phyloP scores from a whole-genome alignment of 352 stramenopile genomes.

The Phytophthora nicotianae region DNA sequence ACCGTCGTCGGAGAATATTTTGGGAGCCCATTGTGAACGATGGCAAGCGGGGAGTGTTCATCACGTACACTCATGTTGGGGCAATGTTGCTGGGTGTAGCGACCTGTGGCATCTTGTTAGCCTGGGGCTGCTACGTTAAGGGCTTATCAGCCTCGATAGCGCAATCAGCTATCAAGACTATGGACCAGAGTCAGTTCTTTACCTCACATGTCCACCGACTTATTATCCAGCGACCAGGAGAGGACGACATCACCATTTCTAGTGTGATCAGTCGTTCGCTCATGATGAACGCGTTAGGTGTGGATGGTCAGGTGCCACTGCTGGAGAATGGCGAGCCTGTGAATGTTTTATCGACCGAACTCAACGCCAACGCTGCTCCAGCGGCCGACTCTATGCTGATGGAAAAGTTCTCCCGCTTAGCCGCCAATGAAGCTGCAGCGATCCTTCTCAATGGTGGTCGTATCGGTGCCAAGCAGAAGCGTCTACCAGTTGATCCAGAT shows the following conservation, averaged over 20 bases:
- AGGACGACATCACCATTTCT: conserved; percentile 80
- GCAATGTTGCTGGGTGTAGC: conserved; percentile 59
- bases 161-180: conserved; percentile 64
- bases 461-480: conserved; percentile 34
- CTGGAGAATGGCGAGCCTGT: conserved; percentile 54
- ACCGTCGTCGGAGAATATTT: conserved; percentile 43
- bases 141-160: conserved; percentile 70
- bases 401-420: conserved; percentile 69
- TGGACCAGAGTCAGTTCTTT: conserved; percentile 69
- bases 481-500: conserved; percentile 47
- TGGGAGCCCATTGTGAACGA: conserved; percentile 80
- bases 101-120: conserved; percentile 54
- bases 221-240: conserved; percentile 66
- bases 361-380: conserved; percentile 40
- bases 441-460: conserved; percentile 40
- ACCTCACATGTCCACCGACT: conserved; percentile 70
- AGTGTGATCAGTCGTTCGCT: conserved; percentile 70
- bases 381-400: conserved; percentile 63
- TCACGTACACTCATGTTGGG: conserved; percentile 78
- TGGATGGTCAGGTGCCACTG: conserved; percentile 39
- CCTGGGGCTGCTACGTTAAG: conserved; percentile 80
- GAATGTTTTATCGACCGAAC: conserved; percentile 33
- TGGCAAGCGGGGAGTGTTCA: conserved; percentile 78
- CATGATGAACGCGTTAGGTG: conserved; percentile 52
- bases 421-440: conserved; percentile 52